Percentiles rank a stretch among this genome's conserved stretches.
Evolutionary conservation across 2,329 filamentous ascomycete species (phyloP).

Genomic region (Diplodia seriata): DNA sequence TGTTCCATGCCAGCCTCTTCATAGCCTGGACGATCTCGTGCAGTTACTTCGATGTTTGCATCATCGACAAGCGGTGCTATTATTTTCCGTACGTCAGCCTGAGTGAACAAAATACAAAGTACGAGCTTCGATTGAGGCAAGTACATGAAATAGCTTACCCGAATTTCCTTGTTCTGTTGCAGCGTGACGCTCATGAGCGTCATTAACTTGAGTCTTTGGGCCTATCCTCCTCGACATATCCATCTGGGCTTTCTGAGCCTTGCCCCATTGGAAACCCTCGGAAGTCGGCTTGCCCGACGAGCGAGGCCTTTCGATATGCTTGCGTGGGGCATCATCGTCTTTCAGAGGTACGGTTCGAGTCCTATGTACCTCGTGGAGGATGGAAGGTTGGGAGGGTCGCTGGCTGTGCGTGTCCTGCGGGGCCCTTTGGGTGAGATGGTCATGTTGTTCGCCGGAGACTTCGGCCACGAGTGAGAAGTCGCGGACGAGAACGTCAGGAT

Average conservation of each 20-base stretch:
- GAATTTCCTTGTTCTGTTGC: not conserved
- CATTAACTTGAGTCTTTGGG: not conserved
- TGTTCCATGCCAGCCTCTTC: not conserved
- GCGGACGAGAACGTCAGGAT: not conserved
- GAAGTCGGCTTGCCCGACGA: slow-evolving; percentile 1
- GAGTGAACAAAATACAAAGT: too few relatives aligned
- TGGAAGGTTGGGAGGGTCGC: not conserved
- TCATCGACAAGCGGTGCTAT: not conserved
- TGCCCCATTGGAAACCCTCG: not conserved
- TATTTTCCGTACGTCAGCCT: not conserved
- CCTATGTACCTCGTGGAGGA: too few relatives aligned
- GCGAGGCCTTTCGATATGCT: not conserved
- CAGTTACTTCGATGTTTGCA: not conserved
- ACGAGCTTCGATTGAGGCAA: not conserved
- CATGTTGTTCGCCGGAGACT: not conserved
- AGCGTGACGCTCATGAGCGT: not conserved
- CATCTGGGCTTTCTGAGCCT: not conserved
- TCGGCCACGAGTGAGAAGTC: not conserved
- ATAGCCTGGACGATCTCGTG: not conserved
- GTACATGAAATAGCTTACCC: not conserved
- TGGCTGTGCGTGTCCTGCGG: not conserved
- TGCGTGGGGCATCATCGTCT: not conserved
- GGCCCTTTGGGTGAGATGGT: not conserved
- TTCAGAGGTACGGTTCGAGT: not conserved
- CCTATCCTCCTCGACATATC: not conserved